Conservation (phyloP, 2,329 filamentous ascomycete species). For the Penicillium verrucosum region DNA sequence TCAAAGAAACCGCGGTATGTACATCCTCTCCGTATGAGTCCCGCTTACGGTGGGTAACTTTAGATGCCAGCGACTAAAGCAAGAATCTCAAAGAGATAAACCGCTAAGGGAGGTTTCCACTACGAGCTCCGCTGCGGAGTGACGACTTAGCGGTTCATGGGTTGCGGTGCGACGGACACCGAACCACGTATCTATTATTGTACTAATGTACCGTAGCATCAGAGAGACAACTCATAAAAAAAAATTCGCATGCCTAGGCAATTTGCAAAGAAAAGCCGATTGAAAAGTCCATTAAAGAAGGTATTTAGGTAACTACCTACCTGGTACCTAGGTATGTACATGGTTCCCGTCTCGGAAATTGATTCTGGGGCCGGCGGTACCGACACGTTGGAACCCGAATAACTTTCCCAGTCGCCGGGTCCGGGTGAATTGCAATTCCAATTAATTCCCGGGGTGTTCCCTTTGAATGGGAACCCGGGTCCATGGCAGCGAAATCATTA, state of each 20-base stretch:
- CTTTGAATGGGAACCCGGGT: conserved; percentile 15
- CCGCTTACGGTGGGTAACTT: neutral
- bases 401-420: conserved; percentile 23
- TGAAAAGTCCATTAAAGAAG: neutral
- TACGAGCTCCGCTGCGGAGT: neutral
- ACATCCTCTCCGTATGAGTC: neutral
- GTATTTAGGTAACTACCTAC: too few species aligned
- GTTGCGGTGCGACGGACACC: neutral
- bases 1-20: neutral
- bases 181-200: neutral
- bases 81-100: neutral
- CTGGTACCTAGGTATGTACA: too few species aligned
- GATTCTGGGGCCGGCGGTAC: conserved; percentile 20
- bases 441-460: conserved; percentile 15
- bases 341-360: conserved; percentile 1
- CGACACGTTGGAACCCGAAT: conserved; percentile 22
- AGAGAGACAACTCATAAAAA: neutral
- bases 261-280: neutral
- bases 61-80: neutral
- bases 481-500: conserved; percentile 14
- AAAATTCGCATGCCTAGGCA: neutral
- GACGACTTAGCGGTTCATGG: neutral
- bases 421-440: conserved; percentile 8
- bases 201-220: neutral
- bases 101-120: neutral